Conservation (phyloP, 139 green algal species). For the Picocystis salinarum region DNA sequence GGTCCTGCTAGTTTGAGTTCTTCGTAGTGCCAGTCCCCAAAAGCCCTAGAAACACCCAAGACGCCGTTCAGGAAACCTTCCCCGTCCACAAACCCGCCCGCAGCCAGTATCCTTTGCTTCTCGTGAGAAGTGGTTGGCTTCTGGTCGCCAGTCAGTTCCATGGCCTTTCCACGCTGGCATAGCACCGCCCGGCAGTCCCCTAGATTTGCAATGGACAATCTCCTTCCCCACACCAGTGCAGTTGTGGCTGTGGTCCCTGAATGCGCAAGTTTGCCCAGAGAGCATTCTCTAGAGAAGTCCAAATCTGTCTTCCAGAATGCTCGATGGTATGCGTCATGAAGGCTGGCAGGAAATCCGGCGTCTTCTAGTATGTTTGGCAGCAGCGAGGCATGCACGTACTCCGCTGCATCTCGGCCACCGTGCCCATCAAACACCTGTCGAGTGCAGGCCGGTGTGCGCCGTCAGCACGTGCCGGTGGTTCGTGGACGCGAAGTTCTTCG, state of each 20-base stretch:
- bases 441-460: not conserved
- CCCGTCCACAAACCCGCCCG: constrained; percentile 8
- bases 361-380: not conserved
- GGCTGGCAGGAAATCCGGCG: not conserved
- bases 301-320: not conserved
- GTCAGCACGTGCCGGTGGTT: not conserved
- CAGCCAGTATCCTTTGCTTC: constrained; percentile 13
- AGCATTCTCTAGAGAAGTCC: not conserved
- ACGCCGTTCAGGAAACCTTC: constrained; percentile 22
- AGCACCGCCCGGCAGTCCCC: constrained; percentile 30
- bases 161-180: constrained; percentile 12
- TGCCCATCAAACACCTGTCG: constrained; percentile 22
- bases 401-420: constrained; percentile 6
- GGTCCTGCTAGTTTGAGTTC: constrained; percentile 12
- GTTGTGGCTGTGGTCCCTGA: constrained; percentile 19
- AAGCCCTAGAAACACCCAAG: constrained; percentile 17
- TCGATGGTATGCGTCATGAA: not conserved
- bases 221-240: constrained; percentile 16
- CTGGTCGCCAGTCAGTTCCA: constrained; percentile 26
- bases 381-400: constrained; percentile 9
- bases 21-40: constrained; percentile 30
- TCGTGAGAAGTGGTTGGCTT: constrained; percentile 12
- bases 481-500: not conserved
- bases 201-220: constrained; percentile 22
- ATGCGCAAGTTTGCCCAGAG: not conserved